Percentiles rank a stretch among this genome's conserved stretches.
These are phyloP conservation scores for Asclepias syriaca DNA, from an alignment of 257 asterid genomes.

Conservation along the genomic window DNA sequence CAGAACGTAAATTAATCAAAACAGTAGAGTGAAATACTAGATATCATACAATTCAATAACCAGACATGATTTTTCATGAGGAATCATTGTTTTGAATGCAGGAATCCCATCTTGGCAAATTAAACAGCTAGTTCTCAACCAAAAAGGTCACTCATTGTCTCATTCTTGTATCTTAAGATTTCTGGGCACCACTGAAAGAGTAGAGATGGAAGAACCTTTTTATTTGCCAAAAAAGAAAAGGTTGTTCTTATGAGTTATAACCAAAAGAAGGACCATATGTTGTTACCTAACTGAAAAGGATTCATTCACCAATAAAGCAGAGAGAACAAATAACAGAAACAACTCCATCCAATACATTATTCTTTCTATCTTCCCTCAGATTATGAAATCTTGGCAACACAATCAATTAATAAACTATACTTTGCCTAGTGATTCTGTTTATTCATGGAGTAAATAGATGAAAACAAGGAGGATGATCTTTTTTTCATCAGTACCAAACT, in stretches of 20 bases:
- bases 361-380: background rate
- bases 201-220: background rate
- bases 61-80: background rate
- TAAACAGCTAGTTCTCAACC: too few species aligned
- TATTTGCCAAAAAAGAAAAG: too few species aligned
- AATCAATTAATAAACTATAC: background rate
- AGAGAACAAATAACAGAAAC: background rate
- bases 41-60: background rate
- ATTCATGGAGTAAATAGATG: background rate
- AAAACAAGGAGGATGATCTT: background rate
- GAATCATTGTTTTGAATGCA: too few species aligned
- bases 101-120: background rate
- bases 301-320: background rate
- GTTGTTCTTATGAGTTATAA: too few species aligned
- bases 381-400: background rate
- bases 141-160: too few species aligned
- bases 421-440: background rate
- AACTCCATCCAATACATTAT: background rate
- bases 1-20: too few species aligned
- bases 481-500: background rate
- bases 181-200: background rate
- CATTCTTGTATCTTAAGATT: background rate
- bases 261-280: background rate
- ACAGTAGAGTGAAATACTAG: too few species aligned
- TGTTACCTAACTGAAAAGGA: background rate